Conservation (phyloP, 345 rosid species). For the Salix dunnii region DNA sequence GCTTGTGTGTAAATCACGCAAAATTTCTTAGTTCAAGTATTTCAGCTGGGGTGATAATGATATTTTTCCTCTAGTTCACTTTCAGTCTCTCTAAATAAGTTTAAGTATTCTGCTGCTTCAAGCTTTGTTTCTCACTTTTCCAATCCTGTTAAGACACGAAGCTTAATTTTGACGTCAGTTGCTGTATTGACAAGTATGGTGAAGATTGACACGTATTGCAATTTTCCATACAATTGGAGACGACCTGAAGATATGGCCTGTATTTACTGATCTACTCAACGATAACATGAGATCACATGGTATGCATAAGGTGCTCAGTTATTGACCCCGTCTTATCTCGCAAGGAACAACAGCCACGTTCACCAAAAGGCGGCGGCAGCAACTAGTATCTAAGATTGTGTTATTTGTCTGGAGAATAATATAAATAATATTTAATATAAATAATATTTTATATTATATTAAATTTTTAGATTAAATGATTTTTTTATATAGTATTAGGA, state of each 20-base stretch:
- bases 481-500: too few relatives aligned
- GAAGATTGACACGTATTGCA: background rate
- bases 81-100: background rate
- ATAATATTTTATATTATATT: too few relatives aligned
- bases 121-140: background rate
- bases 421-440: too few relatives aligned
- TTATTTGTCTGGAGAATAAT: too few relatives aligned
- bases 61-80: background rate
- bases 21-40: background rate
- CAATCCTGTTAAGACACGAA: background rate
- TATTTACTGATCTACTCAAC: background rate
- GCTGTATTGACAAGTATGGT: background rate
- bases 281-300: background rate
- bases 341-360: background rate
- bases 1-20: background rate
- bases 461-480: too few relatives aligned
- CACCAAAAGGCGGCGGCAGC: background rate
- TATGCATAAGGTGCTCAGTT: background rate
- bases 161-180: background rate
- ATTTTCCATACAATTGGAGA: background rate
- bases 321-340: background rate
- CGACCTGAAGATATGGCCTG: background rate
- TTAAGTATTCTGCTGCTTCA: background rate
- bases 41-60: background rate
- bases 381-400: background rate